phyloP scores from a whole-genome alignment of 306 rosid genomes.

The Vigna angularis region DNA sequence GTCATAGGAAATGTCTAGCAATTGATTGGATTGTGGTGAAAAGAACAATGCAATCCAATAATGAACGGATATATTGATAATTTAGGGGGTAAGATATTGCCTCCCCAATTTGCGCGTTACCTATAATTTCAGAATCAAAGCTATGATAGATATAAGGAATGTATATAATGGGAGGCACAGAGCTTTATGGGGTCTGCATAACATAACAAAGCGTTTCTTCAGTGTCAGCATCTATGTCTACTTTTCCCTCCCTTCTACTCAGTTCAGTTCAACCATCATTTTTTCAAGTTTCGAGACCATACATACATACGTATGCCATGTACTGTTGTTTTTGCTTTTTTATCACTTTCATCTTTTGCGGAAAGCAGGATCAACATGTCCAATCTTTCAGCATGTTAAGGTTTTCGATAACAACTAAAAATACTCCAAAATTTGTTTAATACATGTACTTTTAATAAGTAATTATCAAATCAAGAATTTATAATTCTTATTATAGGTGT shows the following conservation, averaged over 20 bases:
- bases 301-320: too few relatives aligned
- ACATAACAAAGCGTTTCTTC: constrained; percentile 20
- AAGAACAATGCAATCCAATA: constrained; percentile 33
- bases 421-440: too few relatives aligned
- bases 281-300: neutral
- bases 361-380: too few relatives aligned
- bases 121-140: neutral
- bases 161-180: neutral
- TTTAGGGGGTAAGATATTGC: neutral
- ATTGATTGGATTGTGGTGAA: neutral
- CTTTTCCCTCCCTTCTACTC: neutral
- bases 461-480: too few relatives aligned
- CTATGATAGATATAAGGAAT: neutral
- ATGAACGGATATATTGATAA: neutral
- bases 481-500: too few relatives aligned
- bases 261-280: neutral
- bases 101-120: constrained; percentile 19
- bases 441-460: too few relatives aligned
- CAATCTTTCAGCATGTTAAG: too few relatives aligned
- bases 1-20: neutral
- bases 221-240: constrained; percentile 21
- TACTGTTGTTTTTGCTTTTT: neutral
- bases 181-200: neutral
- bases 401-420: too few relatives aligned
- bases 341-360: neutral